These are phyloP conservation scores for Polymyxa betae DNA, from an alignment of 208 protist genomes.

Conservation along the genomic window DNA sequence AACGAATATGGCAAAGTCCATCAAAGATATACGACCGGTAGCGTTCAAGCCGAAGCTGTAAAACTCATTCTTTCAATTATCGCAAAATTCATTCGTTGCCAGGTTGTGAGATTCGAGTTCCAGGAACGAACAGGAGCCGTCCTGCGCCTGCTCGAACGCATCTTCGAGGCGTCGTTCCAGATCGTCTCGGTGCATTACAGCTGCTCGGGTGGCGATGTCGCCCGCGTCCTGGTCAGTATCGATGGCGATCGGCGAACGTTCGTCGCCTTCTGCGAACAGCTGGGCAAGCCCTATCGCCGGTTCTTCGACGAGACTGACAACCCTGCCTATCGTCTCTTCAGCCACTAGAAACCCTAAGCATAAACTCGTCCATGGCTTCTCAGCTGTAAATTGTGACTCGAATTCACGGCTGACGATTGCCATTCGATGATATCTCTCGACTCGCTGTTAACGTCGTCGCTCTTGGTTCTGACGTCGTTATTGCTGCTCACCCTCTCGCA, in stretches of 20 bases:
- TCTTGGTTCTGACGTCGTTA: too few species aligned
- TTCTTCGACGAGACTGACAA: constrained; percentile 66
- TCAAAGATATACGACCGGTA: constrained; percentile 67
- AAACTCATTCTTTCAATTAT: not conserved
- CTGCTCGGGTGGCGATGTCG: constrained; percentile 69
- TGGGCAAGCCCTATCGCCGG: constrained; percentile 55
- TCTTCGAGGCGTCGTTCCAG: constrained; percentile 60
- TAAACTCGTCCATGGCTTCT: too few species aligned
- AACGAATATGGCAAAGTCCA: constrained; percentile 74
- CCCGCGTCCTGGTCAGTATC: constrained; percentile 68
- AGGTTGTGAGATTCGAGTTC: constrained; percentile 70
- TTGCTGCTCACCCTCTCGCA: too few species aligned
- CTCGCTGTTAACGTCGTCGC: too few species aligned
- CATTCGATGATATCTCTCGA: too few species aligned
- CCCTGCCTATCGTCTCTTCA: constrained; percentile 56
- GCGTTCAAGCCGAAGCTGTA: not conserved
- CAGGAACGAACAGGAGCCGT: constrained; percentile 72
- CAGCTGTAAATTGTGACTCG: too few species aligned
- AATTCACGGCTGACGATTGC: too few species aligned
- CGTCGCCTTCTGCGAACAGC: constrained; percentile 52
- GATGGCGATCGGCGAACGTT: constrained; percentile 54
- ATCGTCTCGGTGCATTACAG: constrained; percentile 75
- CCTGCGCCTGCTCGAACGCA: constrained; percentile 59
- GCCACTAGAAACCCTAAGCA: too few species aligned
- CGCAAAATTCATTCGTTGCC: not conserved